Percentiles rank a stretch among this genome's conserved stretches.
Conservation (phyloP, 371 early-diverging fungal species). For the Apophysomyces elegans region DNA sequence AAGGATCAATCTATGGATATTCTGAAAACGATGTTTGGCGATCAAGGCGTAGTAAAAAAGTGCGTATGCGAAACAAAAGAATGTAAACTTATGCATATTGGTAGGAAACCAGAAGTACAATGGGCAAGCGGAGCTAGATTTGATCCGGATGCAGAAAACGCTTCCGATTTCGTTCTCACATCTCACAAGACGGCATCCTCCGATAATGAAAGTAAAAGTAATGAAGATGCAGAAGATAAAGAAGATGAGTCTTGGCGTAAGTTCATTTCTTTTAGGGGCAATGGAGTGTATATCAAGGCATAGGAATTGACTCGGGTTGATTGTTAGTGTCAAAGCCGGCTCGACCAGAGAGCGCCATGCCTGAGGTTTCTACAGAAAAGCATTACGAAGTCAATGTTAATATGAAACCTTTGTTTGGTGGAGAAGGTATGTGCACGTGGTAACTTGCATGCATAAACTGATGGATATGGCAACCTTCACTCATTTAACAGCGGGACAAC, state of each 20-base stretch:
- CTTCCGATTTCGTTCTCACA: slow-evolving; percentile 28
- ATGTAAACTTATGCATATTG: not conserved
- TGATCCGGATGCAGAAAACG: slow-evolving; percentile 60
- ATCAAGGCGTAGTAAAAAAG: slow-evolving; percentile 42
- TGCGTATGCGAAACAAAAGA: slow-evolving; percentile 19
- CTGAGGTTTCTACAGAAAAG: slow-evolving; percentile 48
- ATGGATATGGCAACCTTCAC: slow-evolving; percentile 16
- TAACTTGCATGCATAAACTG: slow-evolving; percentile 5
- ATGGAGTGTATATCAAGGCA: not conserved
- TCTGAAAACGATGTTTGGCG: slow-evolving; percentile 63
- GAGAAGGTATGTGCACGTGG: slow-evolving; percentile 23
- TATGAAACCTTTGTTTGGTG: slow-evolving; percentile 63
- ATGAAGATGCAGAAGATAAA: slow-evolving; percentile 25
- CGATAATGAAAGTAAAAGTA: slow-evolving; percentile 18
- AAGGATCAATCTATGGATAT: slow-evolving; percentile 56
- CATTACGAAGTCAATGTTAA: slow-evolving; percentile 58
- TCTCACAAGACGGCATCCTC: slow-evolving; percentile 1
- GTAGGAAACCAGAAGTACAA: slow-evolving; percentile 15
- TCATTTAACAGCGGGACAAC: slow-evolving; percentile 22
- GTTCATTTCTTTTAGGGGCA: not conserved
- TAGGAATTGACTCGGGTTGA: not conserved
- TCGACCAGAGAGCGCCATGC: slow-evolving; percentile 25
- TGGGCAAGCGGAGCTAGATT: slow-evolving; percentile 50
- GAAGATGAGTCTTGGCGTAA: slow-evolving; percentile 21
- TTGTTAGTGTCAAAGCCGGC: not conserved